Evolutionary conservation across 2,329 filamentous ascomycete species (phyloP).

Genomic region (Huntiella omanensis): DNA sequence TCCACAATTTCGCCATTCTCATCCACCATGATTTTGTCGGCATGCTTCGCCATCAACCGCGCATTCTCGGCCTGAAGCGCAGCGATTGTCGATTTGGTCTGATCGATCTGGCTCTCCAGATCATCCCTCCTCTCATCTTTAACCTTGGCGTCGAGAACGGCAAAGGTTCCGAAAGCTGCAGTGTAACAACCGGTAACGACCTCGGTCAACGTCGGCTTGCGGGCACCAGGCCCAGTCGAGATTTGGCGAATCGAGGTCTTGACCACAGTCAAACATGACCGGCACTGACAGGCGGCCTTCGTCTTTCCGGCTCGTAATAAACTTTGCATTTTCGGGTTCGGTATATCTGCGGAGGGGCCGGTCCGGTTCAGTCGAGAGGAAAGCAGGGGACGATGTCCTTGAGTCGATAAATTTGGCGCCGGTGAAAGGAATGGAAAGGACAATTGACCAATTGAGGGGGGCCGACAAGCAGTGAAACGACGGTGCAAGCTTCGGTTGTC

Average conservation of each 20-base stretch:
- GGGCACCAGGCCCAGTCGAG: slow-evolving; percentile 29
- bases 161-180: slow-evolving; percentile 45
- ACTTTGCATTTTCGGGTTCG: slow-evolving; percentile 35
- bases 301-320: slow-evolving; percentile 48
- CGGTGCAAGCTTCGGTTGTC: too few relatives aligned
- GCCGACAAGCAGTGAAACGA: too few relatives aligned
- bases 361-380: not conserved
- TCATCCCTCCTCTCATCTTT: slow-evolving; percentile 40
- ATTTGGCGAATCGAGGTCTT: slow-evolving; percentile 23
- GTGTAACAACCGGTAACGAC: slow-evolving; percentile 50
- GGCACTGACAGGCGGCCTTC: slow-evolving; percentile 40
- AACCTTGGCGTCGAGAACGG: slow-evolving; percentile 38
- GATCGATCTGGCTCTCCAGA: slow-evolving; percentile 34
- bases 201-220: slow-evolving; percentile 31
- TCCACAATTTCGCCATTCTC: not conserved
- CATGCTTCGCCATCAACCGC: slow-evolving; percentile 7
- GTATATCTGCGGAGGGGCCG: not conserved
- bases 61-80: slow-evolving; percentile 10
- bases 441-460: too few relatives aligned
- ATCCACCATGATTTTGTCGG: slow-evolving; percentile 1
- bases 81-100: slow-evolving; percentile 12
- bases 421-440: too few relatives aligned
- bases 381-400: too few relatives aligned
- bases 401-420: too few relatives aligned
- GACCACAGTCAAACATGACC: slow-evolving; percentile 35